Percentiles rank a stretch among this genome's conserved stretches.
Conservation (phyloP, 768 basidiomycete species). For the Collybia nuda region DNA sequence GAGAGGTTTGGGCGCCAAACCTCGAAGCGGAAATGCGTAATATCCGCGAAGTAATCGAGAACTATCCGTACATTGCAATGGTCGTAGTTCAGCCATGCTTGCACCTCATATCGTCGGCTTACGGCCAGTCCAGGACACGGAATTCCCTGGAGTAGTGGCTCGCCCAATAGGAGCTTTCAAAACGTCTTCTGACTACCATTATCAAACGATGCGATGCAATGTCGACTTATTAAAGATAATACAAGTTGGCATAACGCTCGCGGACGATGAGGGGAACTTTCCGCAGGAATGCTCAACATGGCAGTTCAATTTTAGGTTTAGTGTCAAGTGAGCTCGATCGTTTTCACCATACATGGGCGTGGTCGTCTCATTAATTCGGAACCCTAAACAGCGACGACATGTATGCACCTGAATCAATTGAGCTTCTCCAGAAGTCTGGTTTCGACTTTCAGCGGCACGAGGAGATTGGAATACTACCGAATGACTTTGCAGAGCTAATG, state of each 20-base stretch:
- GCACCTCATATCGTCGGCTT: conserved; percentile 20
- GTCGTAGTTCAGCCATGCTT: conserved; percentile 41
- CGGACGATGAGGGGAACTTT: conserved; percentile 91
- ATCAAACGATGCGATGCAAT: conserved; percentile 99
- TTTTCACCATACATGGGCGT: not conserved
- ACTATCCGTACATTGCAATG: conserved; percentile 95
- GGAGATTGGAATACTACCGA: conserved; percentile 87
- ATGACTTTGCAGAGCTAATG: conserved; percentile 95
- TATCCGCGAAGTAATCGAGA: conserved; percentile 84
- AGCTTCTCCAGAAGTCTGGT: conserved; percentile 90
- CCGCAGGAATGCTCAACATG: conserved; percentile 92
- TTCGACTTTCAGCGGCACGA: conserved; percentile 95
- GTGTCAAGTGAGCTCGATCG: conserved; percentile 63
- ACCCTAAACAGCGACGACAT: conserved; percentile 78
- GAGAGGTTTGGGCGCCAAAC: conserved; percentile 94
- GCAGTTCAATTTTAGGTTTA: conserved; percentile 99
- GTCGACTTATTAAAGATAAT: conserved; percentile 98
- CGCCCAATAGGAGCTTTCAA: conserved; percentile 96
- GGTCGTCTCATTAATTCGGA: not conserved
- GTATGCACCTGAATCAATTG: conserved; percentile 97
- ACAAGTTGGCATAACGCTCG: conserved; percentile 93
- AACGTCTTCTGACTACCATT: conserved; percentile 97
- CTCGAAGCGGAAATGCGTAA: conserved; percentile 90
- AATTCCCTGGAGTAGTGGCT: conserved; percentile 98
- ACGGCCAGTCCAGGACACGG: conserved; percentile 75